Evolutionary conservation across 1,139 yeast genomes (phyloP), one percentile per base, ranked within the genome.

Genomic region (Zygoascus meyerae): DNA sequence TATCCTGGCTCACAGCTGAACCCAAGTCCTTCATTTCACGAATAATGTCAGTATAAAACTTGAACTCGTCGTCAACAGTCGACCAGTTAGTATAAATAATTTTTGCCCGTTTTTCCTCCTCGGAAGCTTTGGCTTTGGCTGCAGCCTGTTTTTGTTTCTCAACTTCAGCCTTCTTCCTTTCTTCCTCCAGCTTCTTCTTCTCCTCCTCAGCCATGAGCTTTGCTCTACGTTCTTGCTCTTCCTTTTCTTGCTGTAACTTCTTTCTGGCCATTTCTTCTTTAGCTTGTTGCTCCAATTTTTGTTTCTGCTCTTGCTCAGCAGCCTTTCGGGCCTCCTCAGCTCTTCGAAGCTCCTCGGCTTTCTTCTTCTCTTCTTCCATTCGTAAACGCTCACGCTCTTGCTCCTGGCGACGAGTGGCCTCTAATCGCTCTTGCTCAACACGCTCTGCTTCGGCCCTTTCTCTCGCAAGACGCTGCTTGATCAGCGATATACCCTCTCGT

Each of bases 1-100:
- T 83, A 28, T 69, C 71, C 21, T 62, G 58, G 42, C 77, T 79
- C 8, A 85, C 71, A 0, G 57, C 57, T 0, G 50, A 42, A 45
- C 54, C 56, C 34, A 51, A 50, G 14, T 55, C 56, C 41, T 50
- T 47, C 30, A 35, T 45, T n/a, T 52, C 49, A 10, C 39, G 54
- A 45, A 47, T 38, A 15, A 38, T 38, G 7, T 32, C n/a, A 42
- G 31, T 37, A 26, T 38, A 38, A 48, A 30, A 29, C 45, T 14
- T 44, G 47, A 46, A 48, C 30, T 49, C 52, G 34, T 36, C 16
- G n/a, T 48, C 48, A 10, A 51, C 52, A 2, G 31, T 21, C 11
- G 17, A 17, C 50, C 50, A 51, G 40, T 48, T 44, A 3, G 47
- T 48, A 38, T 38, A 52, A 26, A 33, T 47, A 41, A 47, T 45